These are phyloP conservation scores for Coffea canephora DNA, from an alignment of 257 asterid species.

Conservation along the genomic window DNA sequence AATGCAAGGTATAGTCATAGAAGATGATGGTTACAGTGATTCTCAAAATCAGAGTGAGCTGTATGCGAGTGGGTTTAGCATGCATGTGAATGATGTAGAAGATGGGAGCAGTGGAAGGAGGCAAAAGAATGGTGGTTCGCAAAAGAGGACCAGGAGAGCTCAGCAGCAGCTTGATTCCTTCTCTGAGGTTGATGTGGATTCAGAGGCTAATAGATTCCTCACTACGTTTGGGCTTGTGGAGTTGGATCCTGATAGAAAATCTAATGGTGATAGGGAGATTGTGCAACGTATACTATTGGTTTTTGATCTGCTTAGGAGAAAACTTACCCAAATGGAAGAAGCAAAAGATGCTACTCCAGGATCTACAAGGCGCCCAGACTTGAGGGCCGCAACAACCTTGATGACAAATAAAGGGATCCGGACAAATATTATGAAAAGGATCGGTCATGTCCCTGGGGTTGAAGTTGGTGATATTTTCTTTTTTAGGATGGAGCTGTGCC, in stretches of 20 bases:
- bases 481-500: slow-evolving; percentile 85
- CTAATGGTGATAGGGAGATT: slow-evolving; percentile 57
- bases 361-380: slow-evolving; percentile 62
- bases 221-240: slow-evolving; percentile 47
- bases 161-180: slow-evolving; percentile 20
- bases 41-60: slow-evolving; percentile 40
- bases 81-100: slow-evolving; percentile 33
- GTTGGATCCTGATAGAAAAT: slow-evolving; percentile 51
- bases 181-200: slow-evolving; percentile 42
- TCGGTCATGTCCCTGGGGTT: slow-evolving; percentile 77
- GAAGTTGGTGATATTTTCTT: slow-evolving; percentile 89
- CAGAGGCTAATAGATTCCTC: slow-evolving; percentile 42
- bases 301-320: slow-evolving; percentile 58
- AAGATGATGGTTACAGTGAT: slow-evolving; percentile 55
- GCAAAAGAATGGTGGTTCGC: slow-evolving; percentile 39
- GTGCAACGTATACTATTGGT: slow-evolving; percentile 50
- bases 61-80: slow-evolving; percentile 23
- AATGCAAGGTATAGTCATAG: slow-evolving; percentile 31
- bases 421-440: slow-evolving; percentile 56
- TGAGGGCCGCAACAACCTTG: slow-evolving; percentile 49
- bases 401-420: slow-evolving; percentile 69
- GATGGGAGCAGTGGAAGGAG: slow-evolving; percentile 43
- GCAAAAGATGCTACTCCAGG: slow-evolving; percentile 44
- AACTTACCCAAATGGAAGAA: slow-evolving; percentile 65
- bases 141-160: slow-evolving; percentile 32